A percentile compares a stretch with the other conserved stretches of the same genome.
Conservation (phyloP, 2,329 filamentous ascomycete genomes). For the Triangularia verruculosa region DNA sequence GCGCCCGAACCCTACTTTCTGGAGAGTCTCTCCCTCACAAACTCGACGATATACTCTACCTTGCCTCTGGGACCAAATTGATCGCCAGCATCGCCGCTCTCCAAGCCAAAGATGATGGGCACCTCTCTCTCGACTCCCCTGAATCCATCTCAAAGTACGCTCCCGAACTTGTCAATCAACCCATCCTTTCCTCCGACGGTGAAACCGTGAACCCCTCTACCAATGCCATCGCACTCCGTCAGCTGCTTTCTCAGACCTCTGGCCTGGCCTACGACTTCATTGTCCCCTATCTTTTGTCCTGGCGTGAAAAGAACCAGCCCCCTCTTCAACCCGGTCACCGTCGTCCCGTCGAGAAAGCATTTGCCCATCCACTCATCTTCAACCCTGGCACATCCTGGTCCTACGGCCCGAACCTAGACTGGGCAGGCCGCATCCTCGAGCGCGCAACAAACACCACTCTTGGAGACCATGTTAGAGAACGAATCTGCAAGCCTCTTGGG, state of each 20-base stretch:
- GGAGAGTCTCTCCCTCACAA: slow-evolving; percentile 38
- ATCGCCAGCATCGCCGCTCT: slow-evolving; percentile 38
- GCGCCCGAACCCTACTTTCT: slow-evolving; percentile 39
- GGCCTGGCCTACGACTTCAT: slow-evolving; percentile 45
- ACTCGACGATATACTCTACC: slow-evolving; percentile 36
- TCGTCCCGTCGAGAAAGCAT: slow-evolving; percentile 42
- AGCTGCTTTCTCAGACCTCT: slow-evolving; percentile 48
- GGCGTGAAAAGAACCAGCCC: slow-evolving; percentile 35
- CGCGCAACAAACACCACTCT: slow-evolving; percentile 40
- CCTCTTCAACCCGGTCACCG: slow-evolving; percentile 15
- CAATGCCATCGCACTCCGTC: slow-evolving; percentile 43
- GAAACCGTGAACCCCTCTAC: slow-evolving; percentile 35
- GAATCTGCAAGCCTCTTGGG: slow-evolving; percentile 29
- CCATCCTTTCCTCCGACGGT: slow-evolving; percentile 46
- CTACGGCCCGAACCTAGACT: slow-evolving; percentile 48
- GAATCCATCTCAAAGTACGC: slow-evolving; percentile 43
- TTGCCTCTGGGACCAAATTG: slow-evolving; percentile 43
- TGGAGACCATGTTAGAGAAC: slow-evolving; percentile 26
- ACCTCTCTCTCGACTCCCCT: slow-evolving; percentile 35
- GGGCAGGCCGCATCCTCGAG: slow-evolving; percentile 45
- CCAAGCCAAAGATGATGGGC: slow-evolving; percentile 40
- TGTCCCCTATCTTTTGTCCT: slow-evolving; percentile 39
- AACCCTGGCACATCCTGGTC: slow-evolving; percentile 46
- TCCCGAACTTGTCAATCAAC: slow-evolving; percentile 47
- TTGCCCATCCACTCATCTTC: slow-evolving; percentile 43